Base-by-base conservation (phyloP, 148 eudicot species). In the Diospyros lotus region DNA sequence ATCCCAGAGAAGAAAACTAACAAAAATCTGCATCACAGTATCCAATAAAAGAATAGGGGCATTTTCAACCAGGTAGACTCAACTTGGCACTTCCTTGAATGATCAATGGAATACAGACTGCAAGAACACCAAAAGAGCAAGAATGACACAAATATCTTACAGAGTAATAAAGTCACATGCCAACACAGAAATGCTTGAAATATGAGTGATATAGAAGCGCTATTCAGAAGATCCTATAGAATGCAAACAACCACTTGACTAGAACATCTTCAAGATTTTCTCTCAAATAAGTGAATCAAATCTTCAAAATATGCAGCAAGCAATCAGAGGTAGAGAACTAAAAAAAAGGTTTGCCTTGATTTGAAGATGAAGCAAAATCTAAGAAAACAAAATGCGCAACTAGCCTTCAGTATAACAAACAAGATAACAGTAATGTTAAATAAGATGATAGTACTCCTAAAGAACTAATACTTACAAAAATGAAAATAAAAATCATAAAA, bases 331-430 rank as follows among this genome's bases (percentile, higher is more conserved):
- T 3, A 48, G 44, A 18, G 1, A 46, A 9, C 9, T 18, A 9
- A 28, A 17, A 28, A 28, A 28, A 28, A 28, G 0, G 60, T 18
- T 56, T 56, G 13, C 15, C 13, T 56, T 13, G 17, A 13, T 13
- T 17, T 45, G 8, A 64, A 28, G 40, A 66, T 71, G 44, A 61
- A 59, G 62, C 58, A 43, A 64, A 18, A 63, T 46, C 63, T 71
- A 51, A 5, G 14, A 0, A 58, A 6, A 60, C 41, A 60, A 13
- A 28, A 60, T 60, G 18, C 28, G 64, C 64, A 60, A 18, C 40
- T 9, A 5, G 59, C 14, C 3, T 10, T 28, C 52, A 43, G 44
- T 13, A 66, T 48, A 48, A 48, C 52, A 48, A 48, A 48, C 52
- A 48, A 48, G 8, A 4, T 8, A 39, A 50, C 2, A 38, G 46